Percentiles rank a stretch among this genome's conserved stretches.
Conservation (phyloP, 768 basidiomycete genomes). For the Coprinopsis strossmayeri region DNA sequence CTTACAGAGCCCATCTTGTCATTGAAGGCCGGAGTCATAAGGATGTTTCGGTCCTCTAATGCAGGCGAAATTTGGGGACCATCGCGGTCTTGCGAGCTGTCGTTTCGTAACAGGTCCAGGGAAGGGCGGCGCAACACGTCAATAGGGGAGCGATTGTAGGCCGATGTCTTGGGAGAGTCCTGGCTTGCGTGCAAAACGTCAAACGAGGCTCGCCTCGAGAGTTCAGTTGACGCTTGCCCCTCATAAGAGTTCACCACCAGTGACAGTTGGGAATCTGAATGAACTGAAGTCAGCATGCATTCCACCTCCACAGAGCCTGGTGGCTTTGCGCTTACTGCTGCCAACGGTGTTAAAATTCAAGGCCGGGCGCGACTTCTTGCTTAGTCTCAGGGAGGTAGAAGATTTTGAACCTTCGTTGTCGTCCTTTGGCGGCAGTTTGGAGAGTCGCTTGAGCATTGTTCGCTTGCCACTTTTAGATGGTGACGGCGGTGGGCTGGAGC, state of each 20-base stretch:
- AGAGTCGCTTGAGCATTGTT: slow-evolving; percentile 49
- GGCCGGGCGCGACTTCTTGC: slow-evolving; percentile 46
- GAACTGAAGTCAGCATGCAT: not conserved
- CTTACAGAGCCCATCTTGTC: slow-evolving; percentile 49
- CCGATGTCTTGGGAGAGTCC: slow-evolving; percentile 18
- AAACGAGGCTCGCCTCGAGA: slow-evolving; percentile 9
- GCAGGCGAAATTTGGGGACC: slow-evolving; percentile 10
- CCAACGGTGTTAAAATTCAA: slow-evolving; percentile 12
- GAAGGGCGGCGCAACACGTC: slow-evolving; percentile 28
- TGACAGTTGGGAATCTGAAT: slow-evolving; percentile 28
- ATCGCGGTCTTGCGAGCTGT: slow-evolving; percentile 13
- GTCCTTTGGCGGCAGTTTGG: slow-evolving; percentile 34
- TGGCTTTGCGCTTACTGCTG: slow-evolving; percentile 15
- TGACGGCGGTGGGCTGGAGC: slow-evolving; percentile 38
- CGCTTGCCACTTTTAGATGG: slow-evolving; percentile 41
- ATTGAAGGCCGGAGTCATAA: slow-evolving; percentile 24
- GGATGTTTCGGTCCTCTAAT: slow-evolving; percentile 21
- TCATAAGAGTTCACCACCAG: not conserved
- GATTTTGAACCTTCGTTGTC: slow-evolving; percentile 28
- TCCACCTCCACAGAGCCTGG: too few species aligned
- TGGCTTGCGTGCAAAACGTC: slow-evolving; percentile 8
- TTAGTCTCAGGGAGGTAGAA: slow-evolving; percentile 32
- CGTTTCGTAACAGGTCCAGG: slow-evolving; percentile 31
- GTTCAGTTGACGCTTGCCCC: slow-evolving; percentile 3
- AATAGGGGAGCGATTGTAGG: slow-evolving; percentile 24